A percentile compares a stretch with the other conserved stretches of the same genome.
Conservation (phyloP, 306 rosid species). For the Lagenaria siceraria region DNA sequence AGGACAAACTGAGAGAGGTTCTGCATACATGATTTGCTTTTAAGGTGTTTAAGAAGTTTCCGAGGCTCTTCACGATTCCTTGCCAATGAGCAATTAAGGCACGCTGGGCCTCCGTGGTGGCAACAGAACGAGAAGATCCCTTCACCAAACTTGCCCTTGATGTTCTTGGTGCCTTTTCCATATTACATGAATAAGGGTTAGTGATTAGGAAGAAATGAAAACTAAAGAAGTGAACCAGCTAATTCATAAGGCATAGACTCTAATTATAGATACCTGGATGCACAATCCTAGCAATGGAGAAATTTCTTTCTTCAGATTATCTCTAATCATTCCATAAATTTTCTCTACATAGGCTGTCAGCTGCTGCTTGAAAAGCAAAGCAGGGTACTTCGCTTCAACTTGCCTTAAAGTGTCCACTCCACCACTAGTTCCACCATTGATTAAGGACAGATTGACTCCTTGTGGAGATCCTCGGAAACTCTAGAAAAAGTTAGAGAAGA, state of each 20-base stretch:
- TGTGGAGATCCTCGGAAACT: slow-evolving; percentile 92
- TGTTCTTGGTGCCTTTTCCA: slow-evolving; percentile 79
- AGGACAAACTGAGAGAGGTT: not conserved
- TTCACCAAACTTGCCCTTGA: slow-evolving; percentile 87
- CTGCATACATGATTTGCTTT: slow-evolving; percentile 65
- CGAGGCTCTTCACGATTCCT: slow-evolving; percentile 84
- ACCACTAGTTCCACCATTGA: slow-evolving; percentile 76
- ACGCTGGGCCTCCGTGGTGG: slow-evolving; percentile 86
- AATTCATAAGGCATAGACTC: not conserved
- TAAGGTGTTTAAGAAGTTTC: slow-evolving; percentile 69
- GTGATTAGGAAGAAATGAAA: not conserved
- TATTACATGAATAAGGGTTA: not conserved
- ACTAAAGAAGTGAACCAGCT: not conserved
- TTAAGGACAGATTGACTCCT: slow-evolving; percentile 73
- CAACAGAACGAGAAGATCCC: slow-evolving; percentile 69
- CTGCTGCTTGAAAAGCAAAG: slow-evolving; percentile 94
- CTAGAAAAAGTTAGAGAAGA: slow-evolving; percentile 29
- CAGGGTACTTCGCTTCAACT: slow-evolving; percentile 99
- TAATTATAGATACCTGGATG: slow-evolving; percentile 60
- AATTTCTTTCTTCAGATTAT: slow-evolving; percentile 93
- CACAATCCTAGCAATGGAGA: slow-evolving; percentile 95
- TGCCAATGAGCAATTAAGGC: slow-evolving; percentile 99
- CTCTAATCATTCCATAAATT: slow-evolving; percentile 97
- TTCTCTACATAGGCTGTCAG: slow-evolving; percentile 99
- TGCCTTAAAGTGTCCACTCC: slow-evolving; percentile 84